A percentile compares a stretch with the other conserved stretches of the same genome.
These are phyloP conservation scores for Debaryomyces robertsiae DNA, from an alignment of 1,139 yeast species.

Conservation along the genomic window DNA sequence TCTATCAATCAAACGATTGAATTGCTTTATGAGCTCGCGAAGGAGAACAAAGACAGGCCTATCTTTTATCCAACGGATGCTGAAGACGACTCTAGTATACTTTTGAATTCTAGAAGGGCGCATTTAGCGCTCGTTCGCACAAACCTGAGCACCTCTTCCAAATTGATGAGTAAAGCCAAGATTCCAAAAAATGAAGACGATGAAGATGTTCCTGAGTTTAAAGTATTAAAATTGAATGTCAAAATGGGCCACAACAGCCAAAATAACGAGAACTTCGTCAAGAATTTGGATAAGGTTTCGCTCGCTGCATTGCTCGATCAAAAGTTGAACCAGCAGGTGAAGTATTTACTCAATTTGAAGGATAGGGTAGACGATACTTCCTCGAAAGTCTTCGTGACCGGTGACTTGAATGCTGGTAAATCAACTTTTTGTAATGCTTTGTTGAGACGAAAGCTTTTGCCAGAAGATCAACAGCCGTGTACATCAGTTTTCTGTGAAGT, in stretches of 20 bases:
- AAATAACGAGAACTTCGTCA: slow-evolving; percentile 44
- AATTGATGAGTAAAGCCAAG: slow-evolving; percentile 34
- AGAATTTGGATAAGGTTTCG: slow-evolving; percentile 62
- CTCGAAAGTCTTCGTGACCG: slow-evolving; percentile 93
- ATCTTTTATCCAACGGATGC: slow-evolving; percentile 62
- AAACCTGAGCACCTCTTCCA: slow-evolving; percentile 30
- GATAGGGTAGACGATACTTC: slow-evolving; percentile 90
- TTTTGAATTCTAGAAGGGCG: slow-evolving; percentile 50
- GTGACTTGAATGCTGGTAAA: slow-evolving; percentile 96
- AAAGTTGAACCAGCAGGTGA: slow-evolving; percentile 60
- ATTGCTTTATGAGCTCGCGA: slow-evolving; percentile 54
- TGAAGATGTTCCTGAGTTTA: slow-evolving; percentile 45
- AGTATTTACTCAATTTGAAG: slow-evolving; percentile 71
- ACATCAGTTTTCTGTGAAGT: slow-evolving; percentile 97
- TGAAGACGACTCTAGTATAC: slow-evolving; percentile 34
- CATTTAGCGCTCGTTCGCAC: slow-evolving; percentile 55
- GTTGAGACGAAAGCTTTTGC: slow-evolving; percentile 73
- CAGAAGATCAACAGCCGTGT: slow-evolving; percentile 98
- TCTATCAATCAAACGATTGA: slow-evolving; percentile 60
- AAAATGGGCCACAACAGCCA: slow-evolving; percentile 54
- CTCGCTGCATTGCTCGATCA: slow-evolving; percentile 67
- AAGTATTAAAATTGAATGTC: slow-evolving; percentile 63
- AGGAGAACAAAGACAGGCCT: slow-evolving; percentile 61
- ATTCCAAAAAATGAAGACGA: slow-evolving; percentile 19
- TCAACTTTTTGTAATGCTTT: slow-evolving; percentile 94